phyloP scores from a whole-genome alignment of 2,329 filamentous ascomycete species.

The Colletotrichum sp. region DNA sequence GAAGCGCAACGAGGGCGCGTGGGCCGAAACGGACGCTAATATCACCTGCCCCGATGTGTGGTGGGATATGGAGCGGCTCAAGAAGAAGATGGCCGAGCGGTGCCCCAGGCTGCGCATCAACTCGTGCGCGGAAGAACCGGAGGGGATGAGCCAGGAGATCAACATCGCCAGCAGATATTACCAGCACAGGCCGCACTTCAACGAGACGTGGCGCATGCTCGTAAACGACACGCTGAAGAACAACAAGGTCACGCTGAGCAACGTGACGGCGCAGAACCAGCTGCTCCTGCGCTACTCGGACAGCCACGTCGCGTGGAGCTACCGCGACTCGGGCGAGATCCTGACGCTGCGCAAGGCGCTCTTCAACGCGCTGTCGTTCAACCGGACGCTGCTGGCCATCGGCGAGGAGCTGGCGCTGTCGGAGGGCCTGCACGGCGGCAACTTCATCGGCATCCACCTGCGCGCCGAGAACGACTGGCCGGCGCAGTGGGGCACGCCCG shows the following conservation, averaged over 20 bases:
- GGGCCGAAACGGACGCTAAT: neutral
- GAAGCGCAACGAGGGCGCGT: neutral
- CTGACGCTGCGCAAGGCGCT: neutral
- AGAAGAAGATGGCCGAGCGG: neutral
- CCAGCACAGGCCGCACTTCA: neutral
- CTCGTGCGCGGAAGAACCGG: neutral
- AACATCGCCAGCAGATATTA: neutral
- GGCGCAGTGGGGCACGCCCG: neutral
- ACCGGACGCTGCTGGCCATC: neutral
- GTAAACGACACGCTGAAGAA: neutral
- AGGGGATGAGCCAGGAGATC: neutral
- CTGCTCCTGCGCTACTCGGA: neutral
- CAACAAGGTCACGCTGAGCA: neutral
- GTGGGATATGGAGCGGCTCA: neutral
- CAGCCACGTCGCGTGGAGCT: neutral
- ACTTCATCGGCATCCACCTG: neutral
- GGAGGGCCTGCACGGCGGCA: neutral
- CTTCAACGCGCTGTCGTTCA: neutral
- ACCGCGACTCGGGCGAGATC: neutral
- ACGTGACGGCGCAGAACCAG: neutral
- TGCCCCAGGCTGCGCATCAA: neutral
- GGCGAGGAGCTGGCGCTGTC: neutral
- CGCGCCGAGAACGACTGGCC: neutral
- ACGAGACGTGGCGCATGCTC: neutral
- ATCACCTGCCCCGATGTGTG: neutral